phyloP scores from a whole-genome alignment of 1,284 basidiomycete genomes.

The Austropuccinia psidii region DNA sequence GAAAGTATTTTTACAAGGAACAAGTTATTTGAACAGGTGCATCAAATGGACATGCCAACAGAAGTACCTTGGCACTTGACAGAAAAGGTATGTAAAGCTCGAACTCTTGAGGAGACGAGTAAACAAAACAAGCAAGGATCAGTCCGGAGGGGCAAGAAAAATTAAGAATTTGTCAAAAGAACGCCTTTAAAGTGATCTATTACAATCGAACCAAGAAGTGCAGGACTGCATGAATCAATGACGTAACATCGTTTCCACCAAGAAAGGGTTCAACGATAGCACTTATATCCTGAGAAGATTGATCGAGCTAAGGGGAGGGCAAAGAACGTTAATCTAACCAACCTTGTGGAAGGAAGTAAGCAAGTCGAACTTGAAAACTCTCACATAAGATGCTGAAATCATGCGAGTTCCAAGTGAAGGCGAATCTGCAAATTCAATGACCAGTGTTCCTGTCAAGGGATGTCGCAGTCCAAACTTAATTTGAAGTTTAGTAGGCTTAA shows the following conservation, averaged over 20 bases:
- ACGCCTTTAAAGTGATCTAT: no score
- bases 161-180: no score
- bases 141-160: no score
- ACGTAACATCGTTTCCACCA: background rate
- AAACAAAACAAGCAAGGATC: no score
- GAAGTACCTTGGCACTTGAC: no score
- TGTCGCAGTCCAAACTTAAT: conserved; percentile 24
- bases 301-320: conserved; percentile 9
- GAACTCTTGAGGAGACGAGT: no score
- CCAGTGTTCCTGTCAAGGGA: conserved; percentile 13
- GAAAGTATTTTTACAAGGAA: no score
- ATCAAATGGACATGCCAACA: no score
- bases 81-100: no score
- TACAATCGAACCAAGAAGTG: conserved; percentile 12
- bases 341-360: background rate
- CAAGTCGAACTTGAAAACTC: background rate
- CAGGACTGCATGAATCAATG: conserved; percentile 8
- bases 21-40: no score
- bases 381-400: conserved; percentile 21
- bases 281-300: conserved; percentile 33
- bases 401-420: conserved; percentile 8
- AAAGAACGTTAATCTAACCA: background rate
- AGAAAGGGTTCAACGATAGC: conserved; percentile 15
- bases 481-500: conserved; percentile 13
- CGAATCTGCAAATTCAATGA: conserved; percentile 6